Conservation (phyloP, 345 rosid genomes). For the Nephelium lappaceum region DNA sequence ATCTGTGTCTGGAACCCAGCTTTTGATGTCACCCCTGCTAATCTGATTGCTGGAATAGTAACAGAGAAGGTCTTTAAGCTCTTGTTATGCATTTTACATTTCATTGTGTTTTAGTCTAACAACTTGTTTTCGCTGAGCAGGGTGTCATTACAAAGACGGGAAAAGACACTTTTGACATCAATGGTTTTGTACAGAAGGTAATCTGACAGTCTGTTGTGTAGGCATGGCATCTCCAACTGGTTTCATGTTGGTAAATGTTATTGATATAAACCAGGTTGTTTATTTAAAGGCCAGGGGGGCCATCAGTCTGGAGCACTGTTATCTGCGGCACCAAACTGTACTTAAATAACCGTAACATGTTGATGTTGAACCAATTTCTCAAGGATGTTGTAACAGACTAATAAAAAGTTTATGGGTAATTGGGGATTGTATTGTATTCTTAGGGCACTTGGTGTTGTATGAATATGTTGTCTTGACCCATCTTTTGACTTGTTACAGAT, state of each 20-base stretch:
- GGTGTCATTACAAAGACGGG: constrained; percentile 69
- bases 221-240: not conserved
- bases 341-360: not conserved
- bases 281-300: not conserved
- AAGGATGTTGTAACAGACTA: not conserved
- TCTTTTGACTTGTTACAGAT: too few relatives aligned
- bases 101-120: constrained; percentile 2
- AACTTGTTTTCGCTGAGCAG: constrained; percentile 35
- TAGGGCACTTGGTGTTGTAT: too few relatives aligned
- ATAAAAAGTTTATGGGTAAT: not conserved
- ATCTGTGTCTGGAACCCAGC: constrained; percentile 95
- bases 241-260: not conserved
- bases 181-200: constrained; percentile 44
- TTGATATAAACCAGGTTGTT: not conserved
- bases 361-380: not conserved
- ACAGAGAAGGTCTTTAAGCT: constrained; percentile 68
- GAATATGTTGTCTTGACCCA: too few relatives aligned
- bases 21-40: constrained; percentile 90
- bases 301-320: not conserved
- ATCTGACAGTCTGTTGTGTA: not conserved
- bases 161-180: constrained; percentile 54
- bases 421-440: too few relatives aligned
- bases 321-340: not conserved
- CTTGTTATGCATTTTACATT: not conserved
- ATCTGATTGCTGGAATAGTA: constrained; percentile 71